Conservation (phyloP, 345 rosid species). For the Salix udensis region DNA sequence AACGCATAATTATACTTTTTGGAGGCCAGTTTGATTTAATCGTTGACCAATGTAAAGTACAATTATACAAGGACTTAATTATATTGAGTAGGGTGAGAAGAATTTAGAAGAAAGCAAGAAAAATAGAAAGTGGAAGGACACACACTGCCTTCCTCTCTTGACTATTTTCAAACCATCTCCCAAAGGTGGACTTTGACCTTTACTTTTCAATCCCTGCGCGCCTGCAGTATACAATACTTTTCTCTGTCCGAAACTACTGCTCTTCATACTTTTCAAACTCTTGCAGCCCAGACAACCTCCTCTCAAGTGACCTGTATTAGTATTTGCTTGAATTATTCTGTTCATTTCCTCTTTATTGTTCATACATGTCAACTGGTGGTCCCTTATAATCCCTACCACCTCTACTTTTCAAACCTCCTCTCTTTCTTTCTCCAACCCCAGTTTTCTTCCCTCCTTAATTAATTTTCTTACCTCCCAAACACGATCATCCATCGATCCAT, state of each 20-base stretch:
- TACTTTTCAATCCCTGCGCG: conserved; percentile 38
- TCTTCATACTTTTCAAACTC: background rate
- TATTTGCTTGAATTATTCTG: background rate
- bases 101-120: background rate
- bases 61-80: too few species aligned
- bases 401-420: conserved; percentile 6
- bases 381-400: background rate
- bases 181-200: conserved; percentile 49
- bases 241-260: background rate
- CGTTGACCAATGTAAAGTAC: too few species aligned
- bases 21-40: too few species aligned
- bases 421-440: background rate
- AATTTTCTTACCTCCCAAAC: background rate
- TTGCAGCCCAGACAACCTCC: conserved; percentile 5
- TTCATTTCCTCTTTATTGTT: background rate
- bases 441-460: background rate
- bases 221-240: conserved; percentile 3
- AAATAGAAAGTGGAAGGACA: conserved; percentile 7
- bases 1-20: too few species aligned
- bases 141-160: conserved; percentile 39
- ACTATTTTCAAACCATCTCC: conserved; percentile 41
- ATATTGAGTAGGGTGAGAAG: too few species aligned
- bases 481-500: background rate
- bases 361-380: background rate
- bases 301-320: too few species aligned